These are phyloP conservation scores for Dothideomycetes sp. DNA, from an alignment of 2,329 filamentous ascomycete genomes.

Conservation along the genomic window DNA sequence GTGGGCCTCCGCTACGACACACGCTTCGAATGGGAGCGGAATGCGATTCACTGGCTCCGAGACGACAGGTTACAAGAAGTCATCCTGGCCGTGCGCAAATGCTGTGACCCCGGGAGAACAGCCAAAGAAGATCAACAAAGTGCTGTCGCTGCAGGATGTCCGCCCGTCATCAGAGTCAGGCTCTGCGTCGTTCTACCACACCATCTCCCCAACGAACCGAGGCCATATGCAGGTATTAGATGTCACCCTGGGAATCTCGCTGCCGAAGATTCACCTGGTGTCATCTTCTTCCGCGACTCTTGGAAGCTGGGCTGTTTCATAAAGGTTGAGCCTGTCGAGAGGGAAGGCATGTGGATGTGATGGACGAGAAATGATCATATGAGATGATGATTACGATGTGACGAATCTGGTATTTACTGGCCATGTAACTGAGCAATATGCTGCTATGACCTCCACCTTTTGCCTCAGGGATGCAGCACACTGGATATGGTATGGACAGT, in stretches of 20 bases:
- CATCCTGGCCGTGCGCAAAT: slow-evolving; percentile 10
- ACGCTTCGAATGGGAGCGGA: slow-evolving; percentile 7
- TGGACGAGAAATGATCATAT: not conserved
- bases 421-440: too few relatives aligned
- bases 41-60: slow-evolving; percentile 9
- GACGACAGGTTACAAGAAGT: slow-evolving; percentile 10
- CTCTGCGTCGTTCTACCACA: slow-evolving; percentile 3
- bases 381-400: not conserved
- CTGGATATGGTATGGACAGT: too few relatives aligned
- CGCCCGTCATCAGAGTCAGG: slow-evolving; percentile 1
- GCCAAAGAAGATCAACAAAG: too few relatives aligned
- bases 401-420: not conserved
- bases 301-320: slow-evolving; percentile 8
- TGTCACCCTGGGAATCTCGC: not conserved
- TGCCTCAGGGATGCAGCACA: too few relatives aligned
- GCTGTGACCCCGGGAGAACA: too few relatives aligned
- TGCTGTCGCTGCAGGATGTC: too few relatives aligned
- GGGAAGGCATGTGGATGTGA: not conserved
- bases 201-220: not conserved
- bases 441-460: too few relatives aligned
- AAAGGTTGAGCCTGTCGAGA: slow-evolving; percentile 5
- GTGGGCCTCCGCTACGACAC: slow-evolving; percentile 21
- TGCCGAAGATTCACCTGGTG: too few relatives aligned
- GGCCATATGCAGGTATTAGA: not conserved
- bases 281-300: slow-evolving; percentile 5